Conservation (phyloP, 495 filamentous ascomycete species). For the Xylaria sp. region DNA sequence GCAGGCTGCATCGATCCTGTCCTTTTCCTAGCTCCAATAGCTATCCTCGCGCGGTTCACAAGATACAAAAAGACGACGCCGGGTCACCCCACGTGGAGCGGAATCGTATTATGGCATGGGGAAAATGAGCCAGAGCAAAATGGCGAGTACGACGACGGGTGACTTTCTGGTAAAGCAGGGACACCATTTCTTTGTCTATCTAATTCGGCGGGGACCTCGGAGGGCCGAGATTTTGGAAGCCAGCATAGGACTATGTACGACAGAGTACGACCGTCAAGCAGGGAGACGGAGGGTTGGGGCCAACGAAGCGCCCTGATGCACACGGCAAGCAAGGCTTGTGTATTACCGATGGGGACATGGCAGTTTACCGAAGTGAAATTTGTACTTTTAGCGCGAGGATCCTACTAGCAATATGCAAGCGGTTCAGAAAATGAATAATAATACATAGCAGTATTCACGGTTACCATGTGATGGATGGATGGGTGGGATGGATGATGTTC, state of each 20-base stretch:
- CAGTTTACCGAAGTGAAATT: slow-evolving; percentile 28
- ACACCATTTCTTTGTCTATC: slow-evolving; percentile 35
- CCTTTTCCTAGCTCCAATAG: background rate
- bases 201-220: slow-evolving; percentile 31
- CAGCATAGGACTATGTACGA: slow-evolving; percentile 44
- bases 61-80: background rate
- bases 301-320: slow-evolving; percentile 14
- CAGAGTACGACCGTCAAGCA: slow-evolving; percentile 24
- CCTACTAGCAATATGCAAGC: slow-evolving; percentile 28
- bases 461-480: slow-evolving; percentile 6
- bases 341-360: slow-evolving; percentile 28
- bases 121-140: slow-evolving; percentile 17
- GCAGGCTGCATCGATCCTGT: slow-evolving; percentile 3
- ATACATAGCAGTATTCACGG: slow-evolving; percentile 18
- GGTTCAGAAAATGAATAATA: slow-evolving; percentile 28
- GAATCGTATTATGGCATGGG: background rate
- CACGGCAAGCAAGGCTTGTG: slow-evolving; percentile 26
- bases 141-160: slow-evolving; percentile 27
- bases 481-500: too few species aligned
- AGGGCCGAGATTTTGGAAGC: slow-evolving; percentile 35
- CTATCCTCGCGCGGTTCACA: background rate
- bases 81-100: background rate
- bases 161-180: slow-evolving; percentile 29
- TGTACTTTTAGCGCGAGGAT: slow-evolving; percentile 31
- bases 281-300: slow-evolving; percentile 2